Evolutionary conservation across 306 rosid species (phyloP), one percentile per base, ranked within the genome.

Genomic region (Ormosia semicastrata): DNA sequence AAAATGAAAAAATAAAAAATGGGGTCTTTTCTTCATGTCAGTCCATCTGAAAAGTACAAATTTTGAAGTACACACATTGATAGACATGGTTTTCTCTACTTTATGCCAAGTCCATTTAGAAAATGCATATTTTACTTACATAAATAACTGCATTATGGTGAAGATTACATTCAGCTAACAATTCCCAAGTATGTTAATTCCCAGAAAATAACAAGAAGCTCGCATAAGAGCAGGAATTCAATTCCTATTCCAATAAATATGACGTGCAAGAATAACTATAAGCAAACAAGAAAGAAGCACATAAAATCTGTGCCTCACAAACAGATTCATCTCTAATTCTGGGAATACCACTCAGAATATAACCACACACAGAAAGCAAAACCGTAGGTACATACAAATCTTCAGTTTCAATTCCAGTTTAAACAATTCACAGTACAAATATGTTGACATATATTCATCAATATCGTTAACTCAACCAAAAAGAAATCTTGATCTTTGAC

Each of bases 1-100:
- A 24, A 24, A 24, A 24, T 0, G 0, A 24, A 24, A 24, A 24
- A 24, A 24, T 24, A 24, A 24, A 24, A 24, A 24, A 24, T 24
- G 24, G 24, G 24, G 24, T 24, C 79, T 32, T 43, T 83, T 75
- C 75, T 71, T 46, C 46, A 80, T 59, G 70, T 59, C 80, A 76
- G 73, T 76, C 66, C 87, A 87, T 34, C 6, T 24, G 83, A 33
- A 83, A 87, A 84, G 73, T 65, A 73, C 89, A 83, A 80, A 65
- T 47, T 70, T 75, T 71, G 47, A 73, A 17, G 79, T 63, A 52
- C 58, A 46, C n/a, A 47, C 74, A 71, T 43, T 68, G 68, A 54
- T 63, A 29, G 72, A 63, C 34, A 41, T 78, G 54, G 73, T 43
- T 71, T 82, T 39, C 53, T 37, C 77, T 57, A 75, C 75, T 54